phyloP scores from a whole-genome alignment of 1,139 yeast genomes.

The Yamadazyma atmosphaerica region DNA sequence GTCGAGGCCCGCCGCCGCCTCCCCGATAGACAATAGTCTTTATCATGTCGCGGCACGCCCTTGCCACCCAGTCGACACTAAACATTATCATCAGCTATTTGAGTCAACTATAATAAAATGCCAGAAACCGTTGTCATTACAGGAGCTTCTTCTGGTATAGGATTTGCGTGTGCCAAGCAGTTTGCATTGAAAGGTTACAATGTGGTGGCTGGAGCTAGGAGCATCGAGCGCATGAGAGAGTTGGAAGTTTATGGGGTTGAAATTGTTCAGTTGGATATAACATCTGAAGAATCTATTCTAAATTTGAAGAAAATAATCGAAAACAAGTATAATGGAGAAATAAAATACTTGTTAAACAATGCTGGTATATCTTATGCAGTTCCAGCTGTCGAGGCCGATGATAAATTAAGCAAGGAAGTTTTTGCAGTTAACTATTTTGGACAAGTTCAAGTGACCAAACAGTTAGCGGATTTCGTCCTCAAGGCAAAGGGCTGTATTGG shows the following conservation, averaged over 20 bases:
- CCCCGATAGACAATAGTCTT: no score
- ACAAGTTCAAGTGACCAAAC: conserved; percentile 61
- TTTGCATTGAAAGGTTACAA: conserved; percentile 60
- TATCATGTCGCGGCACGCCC: no score
- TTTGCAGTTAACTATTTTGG: conserved; percentile 71
- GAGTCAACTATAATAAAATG: no score
- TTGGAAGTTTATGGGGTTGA: conserved; percentile 37
- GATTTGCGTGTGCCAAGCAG: conserved; percentile 63
- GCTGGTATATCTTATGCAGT: conserved; percentile 61
- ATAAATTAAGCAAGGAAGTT: conserved; percentile 52
- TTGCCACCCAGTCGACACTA: no score
- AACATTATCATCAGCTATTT: no score
- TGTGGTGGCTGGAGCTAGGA: conserved; percentile 64
- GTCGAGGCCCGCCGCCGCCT: no score
- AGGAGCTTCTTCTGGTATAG: conserved; percentile 83
- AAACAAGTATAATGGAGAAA: conserved; percentile 33
- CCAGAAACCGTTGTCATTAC: conserved; percentile 53
- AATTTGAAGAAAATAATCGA: conserved; percentile 41
- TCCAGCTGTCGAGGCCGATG: conserved; percentile 66
- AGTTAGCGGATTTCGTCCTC: conserved; percentile 55
- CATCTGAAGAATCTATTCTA: conserved; percentile 48
- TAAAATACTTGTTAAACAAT: conserved; percentile 66
- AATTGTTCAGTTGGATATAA: conserved; percentile 36
- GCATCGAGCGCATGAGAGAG: conserved; percentile 60
- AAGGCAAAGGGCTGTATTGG: conserved; percentile 69